Evolutionary conservation across 2,329 filamentous ascomycete genomes (phyloP), one percentile per base, ranked within the genome.

Genomic region (Shiraia sp.): DNA sequence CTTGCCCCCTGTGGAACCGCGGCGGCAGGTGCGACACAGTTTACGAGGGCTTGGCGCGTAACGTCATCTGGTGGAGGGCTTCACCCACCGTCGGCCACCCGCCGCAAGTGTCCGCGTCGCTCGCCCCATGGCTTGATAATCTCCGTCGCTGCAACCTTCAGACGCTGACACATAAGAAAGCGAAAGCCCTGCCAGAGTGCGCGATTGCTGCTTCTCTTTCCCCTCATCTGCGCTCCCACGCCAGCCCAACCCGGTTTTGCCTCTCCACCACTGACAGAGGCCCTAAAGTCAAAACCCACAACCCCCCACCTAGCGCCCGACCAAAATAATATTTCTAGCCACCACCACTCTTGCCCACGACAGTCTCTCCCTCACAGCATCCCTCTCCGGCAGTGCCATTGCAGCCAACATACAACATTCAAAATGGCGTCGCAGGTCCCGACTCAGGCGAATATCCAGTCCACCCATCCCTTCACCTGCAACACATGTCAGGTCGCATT

Each of bases 401-500:
- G 8, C 24, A 10, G 6, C 23, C 16, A 8, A 5, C 19, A 5
- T 23, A 16, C 24, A 47, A 34, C 54, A 33, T 42, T 40, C 51
- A 54, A 38, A 36, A 69, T 69, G 66, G 61, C 68, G 45, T 63
- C 66, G 9, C 56, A 66, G 45, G 51, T 54, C 14, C 47, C 64
- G 22, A 57, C 64, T 54, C 63, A 65, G 58, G 54, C 61, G 36
- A 65, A 62, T 55, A 54, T 67, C 27, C 61, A 69, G 48, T 59
- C 61, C 19, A 66, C 64, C 5, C 90, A 96, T 68, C 92, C 93
- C 2, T 99, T 92, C 74, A 97, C 92, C 41, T 99, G 93, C 83
- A 99, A 97, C 72, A 93, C 91, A 44, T 99, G 93, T 68, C 90
- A 96, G 69, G 91, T 99, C 58, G 93, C 92, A 37, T 99, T 97